Base-by-base conservation (phyloP, 108 stramenopile species). In the Schizochytrium sp. region DNA sequence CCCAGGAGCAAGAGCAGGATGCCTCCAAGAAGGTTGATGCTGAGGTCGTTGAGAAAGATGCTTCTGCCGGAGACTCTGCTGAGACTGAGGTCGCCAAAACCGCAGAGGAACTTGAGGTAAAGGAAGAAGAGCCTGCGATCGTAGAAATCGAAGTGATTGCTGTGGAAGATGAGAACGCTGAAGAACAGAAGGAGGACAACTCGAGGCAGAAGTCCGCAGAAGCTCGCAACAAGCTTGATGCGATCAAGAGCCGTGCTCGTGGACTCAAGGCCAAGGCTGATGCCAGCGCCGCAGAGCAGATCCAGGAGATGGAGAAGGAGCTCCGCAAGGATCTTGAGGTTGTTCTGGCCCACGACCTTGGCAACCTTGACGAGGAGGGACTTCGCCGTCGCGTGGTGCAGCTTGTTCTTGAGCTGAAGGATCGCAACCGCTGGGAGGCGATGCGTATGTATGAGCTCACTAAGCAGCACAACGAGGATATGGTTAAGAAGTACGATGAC, bases 391-490 rank as follows among this genome's bases (percentile, higher is more conserved):
- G 76, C 50, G 53, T 83, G 12, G 76, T 83, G 45, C 76, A 83
- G 76, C 76, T 83, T 10, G 76, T 83, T 38, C 76, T 83, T 38
- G 76, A 83, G 47, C 76, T 83, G 50, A 83, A 83, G 76, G 76
- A 83, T 53, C 76, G 76, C 76, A 83, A 83, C 53, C 76, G 76
- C 47, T 83, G 76, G 76, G 76, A 83, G 76, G 76, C 76, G 28
- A 49, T 83, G 76, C 76, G 76, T 53, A 83, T 83, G 76, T 55
- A 83, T 53, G 76, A 83, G 76, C 76, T 83, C 76, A 83, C 76
- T 53, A 83, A 83, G 76, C 76, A 55, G 76, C 76, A 83, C 76
- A 83, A 47, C 50, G 76, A 83, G 45, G 76, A 83, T 28, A 10
- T 83, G 4, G 76, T 83, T 8, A 55, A 49, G 28, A 83, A 83